Base-by-base conservation (phyloP, 441 rosid species). In the Pelargonium exstipulatum region DNA sequence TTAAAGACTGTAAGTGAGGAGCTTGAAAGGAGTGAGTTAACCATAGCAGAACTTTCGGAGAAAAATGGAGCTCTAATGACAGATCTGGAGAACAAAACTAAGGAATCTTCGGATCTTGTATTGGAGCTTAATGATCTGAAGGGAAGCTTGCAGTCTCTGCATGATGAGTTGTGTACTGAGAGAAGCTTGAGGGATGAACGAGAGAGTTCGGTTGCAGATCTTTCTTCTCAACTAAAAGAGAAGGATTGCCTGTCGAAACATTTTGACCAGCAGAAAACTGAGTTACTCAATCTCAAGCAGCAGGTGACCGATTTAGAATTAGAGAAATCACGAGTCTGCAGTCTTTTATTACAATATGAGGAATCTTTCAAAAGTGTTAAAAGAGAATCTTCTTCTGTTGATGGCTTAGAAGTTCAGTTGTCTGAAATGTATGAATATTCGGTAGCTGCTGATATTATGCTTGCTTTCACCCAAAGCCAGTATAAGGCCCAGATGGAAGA, bases 331-430 rank as follows among this genome's bases (percentile, higher is more conserved):
- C 81, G 69, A 75, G 67, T 80, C 48, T 69, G 80, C 73, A 62
- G 64, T 78, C 82, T 78, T 77, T 73, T 88, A 74, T 74, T 77
- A 64, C 82, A 74, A 18, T 77, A 77, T 76, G 84, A 89, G 76
- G 83, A 84, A 78, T 67, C 80, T 68, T 79, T 80, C 42, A 76
- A 78, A 79, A 70, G 70, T 74, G 83, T 81, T 72, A 72, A 35
- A 12, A 72, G 58, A 66, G 83, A 85, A 79, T 75, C 85, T 76
- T 73, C 81, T 75, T 74, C 82, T 14, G 70, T 80, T 70, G 72
- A 85, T 60, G 70, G 66, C 77, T 84, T 89, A 73, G 88, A 95
- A 80, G 77, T 72, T 74, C 90, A 83, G 82, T 74, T 89, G 74
- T 86, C 81, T 53, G 93, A 89, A 74, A 75, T 90, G 85, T 76